phyloP scores from a whole-genome alignment of 73 alveolate species.

The Blepharisma stoltei region DNA sequence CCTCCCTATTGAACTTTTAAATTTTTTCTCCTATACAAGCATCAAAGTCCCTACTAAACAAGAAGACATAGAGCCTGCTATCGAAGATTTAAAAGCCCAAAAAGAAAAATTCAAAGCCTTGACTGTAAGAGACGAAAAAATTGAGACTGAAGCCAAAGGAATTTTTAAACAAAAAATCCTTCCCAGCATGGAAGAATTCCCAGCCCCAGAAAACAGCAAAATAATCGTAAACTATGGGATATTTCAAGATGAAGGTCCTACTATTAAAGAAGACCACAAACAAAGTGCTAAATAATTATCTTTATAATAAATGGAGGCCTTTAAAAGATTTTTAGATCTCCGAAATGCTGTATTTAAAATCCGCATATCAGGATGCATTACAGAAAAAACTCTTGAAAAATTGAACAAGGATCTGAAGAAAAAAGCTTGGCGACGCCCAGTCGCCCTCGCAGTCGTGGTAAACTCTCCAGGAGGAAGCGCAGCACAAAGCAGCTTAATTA shows the following conservation, averaged over 20 bases:
- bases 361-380: constrained; percentile 10
- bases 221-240: too few species aligned
- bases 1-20: not conserved
- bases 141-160: too few species aligned
- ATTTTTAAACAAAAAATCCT: too few species aligned
- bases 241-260: too few species aligned
- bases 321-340: not conserved
- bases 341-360: not conserved
- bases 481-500: constrained; percentile 36
- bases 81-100: too few species aligned
- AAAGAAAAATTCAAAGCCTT: too few species aligned
- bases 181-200: too few species aligned
- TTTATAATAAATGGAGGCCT: not conserved
- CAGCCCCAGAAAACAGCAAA: too few species aligned
- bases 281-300: too few species aligned
- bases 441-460: constrained; percentile 40
- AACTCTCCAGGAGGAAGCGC: constrained; percentile 52
- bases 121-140: too few species aligned
- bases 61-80: not conserved
- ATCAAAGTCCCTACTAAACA: not conserved
- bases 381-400: not conserved
- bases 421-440: not conserved
- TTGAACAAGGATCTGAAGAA: not conserved
- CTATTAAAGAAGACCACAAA: too few species aligned
- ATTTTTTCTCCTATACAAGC: not conserved